These are phyloP conservation scores for Breynia disticha DNA, from an alignment of 441 rosid species.

Conservation along the genomic window DNA sequence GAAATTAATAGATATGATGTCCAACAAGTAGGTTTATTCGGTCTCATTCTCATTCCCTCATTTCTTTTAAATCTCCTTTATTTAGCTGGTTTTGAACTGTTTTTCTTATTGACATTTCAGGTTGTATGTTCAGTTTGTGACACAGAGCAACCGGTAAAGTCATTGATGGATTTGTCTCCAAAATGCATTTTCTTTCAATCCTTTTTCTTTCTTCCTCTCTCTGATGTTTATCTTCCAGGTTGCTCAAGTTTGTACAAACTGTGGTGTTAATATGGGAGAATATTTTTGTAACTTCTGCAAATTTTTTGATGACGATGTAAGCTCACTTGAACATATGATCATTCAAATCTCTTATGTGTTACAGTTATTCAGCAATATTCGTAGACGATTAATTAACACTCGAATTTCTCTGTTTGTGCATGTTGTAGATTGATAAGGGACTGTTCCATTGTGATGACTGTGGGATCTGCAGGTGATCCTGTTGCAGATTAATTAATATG, in stretches of 20 bases:
- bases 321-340: not conserved
- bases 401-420: not conserved
- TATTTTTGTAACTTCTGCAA: slow-evolving; percentile 80
- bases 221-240: slow-evolving; percentile 30
- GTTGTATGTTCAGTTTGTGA: slow-evolving; percentile 89
- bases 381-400: too few relatives aligned
- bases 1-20: slow-evolving; percentile 75
- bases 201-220: not conserved
- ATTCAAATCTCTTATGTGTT: not conserved
- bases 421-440: slow-evolving; percentile 49
- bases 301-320: slow-evolving; percentile 89
- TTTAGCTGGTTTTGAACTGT: slow-evolving; percentile 1
- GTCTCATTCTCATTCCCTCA: not conserved
- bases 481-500: not conserved
- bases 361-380: too few relatives aligned
- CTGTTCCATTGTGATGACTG: slow-evolving; percentile 94
- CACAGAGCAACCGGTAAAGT: slow-evolving; percentile 90
- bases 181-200: slow-evolving; percentile 2
- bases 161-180: slow-evolving; percentile 16
- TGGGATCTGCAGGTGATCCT: slow-evolving; percentile 88
- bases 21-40: slow-evolving; percentile 41
- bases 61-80: too few relatives aligned
- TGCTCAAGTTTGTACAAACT: slow-evolving; percentile 73
- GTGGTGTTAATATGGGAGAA: slow-evolving; percentile 94
- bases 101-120: slow-evolving; percentile 31